Base-by-base conservation (phyloP, 345 rosid species). In the Ceriops tagal region DNA sequence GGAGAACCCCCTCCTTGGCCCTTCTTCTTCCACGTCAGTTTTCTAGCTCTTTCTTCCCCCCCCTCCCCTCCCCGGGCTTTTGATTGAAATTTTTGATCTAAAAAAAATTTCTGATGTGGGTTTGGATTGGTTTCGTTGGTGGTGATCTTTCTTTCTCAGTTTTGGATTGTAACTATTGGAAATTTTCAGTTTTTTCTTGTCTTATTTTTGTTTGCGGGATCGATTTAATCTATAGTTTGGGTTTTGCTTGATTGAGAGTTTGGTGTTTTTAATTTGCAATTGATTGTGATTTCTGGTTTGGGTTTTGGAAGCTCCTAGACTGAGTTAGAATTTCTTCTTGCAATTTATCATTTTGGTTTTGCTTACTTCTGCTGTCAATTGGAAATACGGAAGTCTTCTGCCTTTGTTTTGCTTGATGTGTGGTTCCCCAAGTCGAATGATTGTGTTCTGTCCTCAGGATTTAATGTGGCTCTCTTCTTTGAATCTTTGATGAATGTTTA, bases 1-100 rank as follows among this genome's bases (percentile, higher is more conserved):
- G 71, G 97, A 89, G 75, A 96, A 96, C 66, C 99, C 99, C 77
- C 87, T 92, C 52, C 86, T 96, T 68, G 99, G 98, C 28, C 97
- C 98, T 3, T 96, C 99, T 72, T 85, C 97, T 78, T 31, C 62
- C 5, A 85, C 98, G 98, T 96, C 76, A 83, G 96, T 78, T 43
- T 43, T 43, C 49, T 43, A 43, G 16, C 18, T 15, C 16, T 15
- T 43, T 15, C 10, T 8, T 9, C 8, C 64, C 18, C 74, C 37
- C 18, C 74, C 37, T 31, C 27, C 13, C 26, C 7, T 53, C 46
- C 31, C 8, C 0, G 39, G 20, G 5, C 2, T 21, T 64, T 64
- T 37, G 20, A 56, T 62, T 46, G 22, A 46, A 66, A 61, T 67
- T 71, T 30, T 11, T 37, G 39, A 26, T 34, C 58, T 67, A 62